phyloP scores from a whole-genome alignment of 2,329 filamentous ascomycete genomes.

The Botrytis medusae region DNA sequence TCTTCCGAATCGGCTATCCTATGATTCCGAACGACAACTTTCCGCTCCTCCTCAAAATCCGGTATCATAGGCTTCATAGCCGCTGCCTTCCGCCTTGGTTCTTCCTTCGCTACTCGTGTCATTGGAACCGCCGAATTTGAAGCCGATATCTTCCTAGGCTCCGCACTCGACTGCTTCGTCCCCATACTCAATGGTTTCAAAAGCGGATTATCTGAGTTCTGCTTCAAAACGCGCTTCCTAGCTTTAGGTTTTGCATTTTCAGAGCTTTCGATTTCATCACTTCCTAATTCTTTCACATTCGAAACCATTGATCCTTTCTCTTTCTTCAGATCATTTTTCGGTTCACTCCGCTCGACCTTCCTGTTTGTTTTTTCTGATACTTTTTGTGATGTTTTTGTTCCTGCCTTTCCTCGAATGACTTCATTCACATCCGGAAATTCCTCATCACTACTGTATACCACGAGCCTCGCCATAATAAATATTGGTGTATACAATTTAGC shows the following conservation, averaged over 20 bases:
- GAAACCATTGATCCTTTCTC: neutral
- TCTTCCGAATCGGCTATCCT: neutral
- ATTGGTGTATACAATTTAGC: neutral
- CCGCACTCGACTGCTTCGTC: neutral
- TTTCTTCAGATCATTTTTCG: conserved; percentile 1
- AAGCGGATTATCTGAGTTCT: conserved; percentile 32
- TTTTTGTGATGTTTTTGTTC: conserved; percentile 4
- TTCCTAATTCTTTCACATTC: conserved; percentile 11
- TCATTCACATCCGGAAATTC: conserved; percentile 31
- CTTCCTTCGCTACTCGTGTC: conserved; percentile 9
- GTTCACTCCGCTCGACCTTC: neutral
- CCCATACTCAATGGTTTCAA: conserved; percentile 28
- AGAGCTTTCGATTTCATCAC: conserved; percentile 1
- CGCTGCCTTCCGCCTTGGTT: neutral
- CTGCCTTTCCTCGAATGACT: conserved; percentile 18
- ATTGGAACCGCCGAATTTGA: neutral
- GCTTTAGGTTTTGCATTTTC: conserved; percentile 25
- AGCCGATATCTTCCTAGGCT: neutral
- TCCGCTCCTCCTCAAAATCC: neutral
- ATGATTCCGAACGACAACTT: neutral
- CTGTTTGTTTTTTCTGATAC: neutral
- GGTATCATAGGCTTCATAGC: neutral
- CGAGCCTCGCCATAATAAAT: conserved; percentile 28
- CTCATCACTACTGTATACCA: conserved; percentile 31
- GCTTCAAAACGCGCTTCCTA: conserved; percentile 33